Evolutionary conservation across 495 filamentous ascomycete species (phyloP), one percentile per base, ranked within the genome.

Genomic region (Aspergillus asperescens): DNA sequence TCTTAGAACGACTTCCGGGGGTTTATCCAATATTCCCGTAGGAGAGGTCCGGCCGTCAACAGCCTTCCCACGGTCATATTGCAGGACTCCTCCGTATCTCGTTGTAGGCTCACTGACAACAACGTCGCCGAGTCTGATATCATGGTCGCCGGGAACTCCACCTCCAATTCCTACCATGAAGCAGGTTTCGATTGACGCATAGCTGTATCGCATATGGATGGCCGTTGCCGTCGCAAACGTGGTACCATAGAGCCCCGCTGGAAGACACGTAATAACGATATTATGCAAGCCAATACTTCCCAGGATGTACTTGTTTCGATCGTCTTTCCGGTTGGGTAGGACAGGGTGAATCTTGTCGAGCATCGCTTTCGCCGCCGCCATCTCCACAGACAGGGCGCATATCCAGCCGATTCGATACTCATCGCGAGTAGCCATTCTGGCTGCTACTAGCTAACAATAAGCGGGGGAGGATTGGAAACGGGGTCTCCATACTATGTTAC

Each of bases 141-240:
- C 47, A 12, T 40, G 20, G 12, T 39, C 32, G 19, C 20, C 24
- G 1, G 47, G 45, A 12, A 23, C 35, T 12, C 34, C 34, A 16
- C 47, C 47, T 24, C 34, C 47, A 16, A 50, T 40, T 4, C 47
- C 47, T 4, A 50, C 47, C 22, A 50, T 48, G 19, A 48, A 38
- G 20, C 45, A 32, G 20, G 38, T 15, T 8, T 34, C 29, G 45
- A 48, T 22, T 9, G 37, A 37, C 20, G 37, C 16, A 31, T 32
- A 34, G 23, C 31, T 16, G 29, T 48, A 38, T 12, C 37, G 31
- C 45, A 48, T 24, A 18, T 40, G 37, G 1, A 48, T 20, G 31
- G n/a, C 29, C 3, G 15, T 48, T 9, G 45, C 45, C 7, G 45
- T 34, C 19, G 45, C 45, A 25, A 31, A 37, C 20, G 29, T 24